Base-by-base conservation (phyloP, 2,329 filamentous ascomycete genomes). In the Pleurostoma richardsiae region DNA sequence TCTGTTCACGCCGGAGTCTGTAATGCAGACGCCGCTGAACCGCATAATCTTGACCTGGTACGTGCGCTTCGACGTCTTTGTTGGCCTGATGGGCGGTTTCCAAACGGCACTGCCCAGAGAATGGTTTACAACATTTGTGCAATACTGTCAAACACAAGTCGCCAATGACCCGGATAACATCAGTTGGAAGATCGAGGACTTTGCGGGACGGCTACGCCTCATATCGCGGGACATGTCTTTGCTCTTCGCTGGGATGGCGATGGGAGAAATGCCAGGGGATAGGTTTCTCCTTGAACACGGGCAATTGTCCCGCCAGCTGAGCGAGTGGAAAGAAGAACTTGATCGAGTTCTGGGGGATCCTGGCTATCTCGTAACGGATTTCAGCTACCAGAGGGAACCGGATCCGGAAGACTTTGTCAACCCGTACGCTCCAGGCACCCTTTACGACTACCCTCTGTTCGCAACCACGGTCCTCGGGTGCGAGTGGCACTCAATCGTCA, bases 31-130 rank as follows among this genome's bases (percentile, higher is more conserved):
- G 7, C 74, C 85, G 4, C 77, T 87, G 10, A 80, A 85, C 30
- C 80, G 87, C 30, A 83, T 86, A 57, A 82, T 94, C 40, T 77
- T 95, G 43, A 75, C 78, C n/a, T 97, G 94, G 94, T 96, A 96
- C 63, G 77, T 83, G 30, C 84, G 91, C 33, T 95, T 95, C 60
- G 94, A 97, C 63, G 76, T 91, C 7, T 88, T 91, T 48, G 83
- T 89, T 5, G 87, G 88, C 1, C 79, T 96, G 51, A 83, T 96
- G 74, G 88, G 88, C 28, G 87, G 88, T 1, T 86, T 86, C 54
- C 82, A 85, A 54, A 83, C 88, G 1, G 79, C 84, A 3, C 72
- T 97, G 10, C 77, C 84, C 5, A 79, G 83, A 41, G 83, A 90
- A 49, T 97, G 91, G 91, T 91, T 92, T 58, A 72, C 76, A 3